Percentiles rank a stretch among this genome's conserved stretches.
These are phyloP conservation scores for Hyphodiscus sp. DNA, from an alignment of 2,329 filamentous ascomycete genomes.

Conservation along the genomic window DNA sequence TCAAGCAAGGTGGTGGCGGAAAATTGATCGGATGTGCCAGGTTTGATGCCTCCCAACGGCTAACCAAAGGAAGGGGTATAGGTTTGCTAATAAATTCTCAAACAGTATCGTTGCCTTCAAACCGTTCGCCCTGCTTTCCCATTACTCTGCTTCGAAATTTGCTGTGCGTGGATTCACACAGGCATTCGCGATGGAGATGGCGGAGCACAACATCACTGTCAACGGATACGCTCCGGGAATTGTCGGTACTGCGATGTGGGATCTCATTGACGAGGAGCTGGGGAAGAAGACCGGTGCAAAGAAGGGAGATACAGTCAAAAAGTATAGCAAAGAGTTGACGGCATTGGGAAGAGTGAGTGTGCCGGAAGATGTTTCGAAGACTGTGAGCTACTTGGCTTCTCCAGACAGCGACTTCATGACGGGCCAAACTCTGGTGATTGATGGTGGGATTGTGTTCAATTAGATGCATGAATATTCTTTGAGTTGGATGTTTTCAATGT, in stretches of 20 bases:
- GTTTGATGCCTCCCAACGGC: slow-evolving; percentile 11
- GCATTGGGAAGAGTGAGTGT: slow-evolving; percentile 50
- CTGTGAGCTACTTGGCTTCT: slow-evolving; percentile 55
- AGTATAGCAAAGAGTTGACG: slow-evolving; percentile 47
- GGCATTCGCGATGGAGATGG: slow-evolving; percentile 61
- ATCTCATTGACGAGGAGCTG: slow-evolving; percentile 56
- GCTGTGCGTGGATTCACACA: slow-evolving; percentile 62
- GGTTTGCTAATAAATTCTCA: not conserved
- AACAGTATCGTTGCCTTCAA: slow-evolving; percentile 51
- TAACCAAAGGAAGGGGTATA: not conserved
- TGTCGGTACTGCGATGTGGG: slow-evolving; percentile 63
- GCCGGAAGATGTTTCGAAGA: slow-evolving; percentile 55
- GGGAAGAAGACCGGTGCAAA: slow-evolving; percentile 43
- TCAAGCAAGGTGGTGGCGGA: slow-evolving; percentile 46
- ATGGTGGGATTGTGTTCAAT: slow-evolving; percentile 21
- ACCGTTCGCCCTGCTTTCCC: slow-evolving; percentile 49
- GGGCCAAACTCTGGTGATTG: slow-evolving; percentile 57
- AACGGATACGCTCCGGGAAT: slow-evolving; percentile 63
- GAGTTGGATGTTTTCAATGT: too few species aligned
- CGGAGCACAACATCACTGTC: slow-evolving; percentile 57
- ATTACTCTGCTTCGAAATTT: slow-evolving; percentile 61
- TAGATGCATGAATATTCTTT: not conserved
- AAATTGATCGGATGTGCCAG: slow-evolving; percentile 27
- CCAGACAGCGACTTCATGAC: slow-evolving; percentile 58
- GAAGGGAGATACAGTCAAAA: slow-evolving; percentile 49